Evolutionary conservation across 352 stramenopile genomes (phyloP).

Genomic region (Globisporangium sylvaticum): DNA sequence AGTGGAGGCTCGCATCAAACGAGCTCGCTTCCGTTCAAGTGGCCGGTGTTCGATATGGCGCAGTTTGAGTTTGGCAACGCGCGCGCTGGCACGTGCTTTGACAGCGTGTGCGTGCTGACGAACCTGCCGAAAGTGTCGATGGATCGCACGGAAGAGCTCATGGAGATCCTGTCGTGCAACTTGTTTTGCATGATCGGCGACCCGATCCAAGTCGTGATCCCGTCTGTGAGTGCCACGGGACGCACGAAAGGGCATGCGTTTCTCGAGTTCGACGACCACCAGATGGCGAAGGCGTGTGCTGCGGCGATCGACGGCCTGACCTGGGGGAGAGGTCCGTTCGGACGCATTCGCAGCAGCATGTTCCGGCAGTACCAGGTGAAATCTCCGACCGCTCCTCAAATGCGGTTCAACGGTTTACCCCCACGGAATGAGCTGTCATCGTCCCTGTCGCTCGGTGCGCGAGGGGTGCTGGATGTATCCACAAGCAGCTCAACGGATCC

Average conservation of each 20-base stretch:
- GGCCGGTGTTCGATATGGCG: conserved; percentile 87
- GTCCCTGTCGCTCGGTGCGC: background rate
- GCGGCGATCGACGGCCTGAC: conserved; percentile 62
- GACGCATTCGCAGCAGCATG: conserved; percentile 63
- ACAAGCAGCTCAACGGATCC: conserved; percentile 4
- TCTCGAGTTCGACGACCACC: conserved; percentile 74
- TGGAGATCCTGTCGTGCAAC: conserved; percentile 69
- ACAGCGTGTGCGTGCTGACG: conserved; percentile 80
- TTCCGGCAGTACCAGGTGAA: conserved; percentile 84
- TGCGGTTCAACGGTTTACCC: background rate
- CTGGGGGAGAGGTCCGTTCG: conserved; percentile 60
- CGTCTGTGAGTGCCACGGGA: conserved; percentile 50
- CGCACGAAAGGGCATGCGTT: conserved; percentile 80
- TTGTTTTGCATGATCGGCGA: conserved; percentile 79
- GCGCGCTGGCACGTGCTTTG: conserved; percentile 70
- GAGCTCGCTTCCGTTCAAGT: conserved; percentile 62
- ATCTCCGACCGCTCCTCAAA: conserved; percentile 23
- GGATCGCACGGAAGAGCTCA: conserved; percentile 68
- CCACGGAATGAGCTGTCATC: background rate
- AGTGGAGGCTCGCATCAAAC: conserved; percentile 1
- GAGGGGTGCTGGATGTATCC: background rate
- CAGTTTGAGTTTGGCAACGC: conserved; percentile 87
- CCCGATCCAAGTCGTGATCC: conserved; percentile 80
- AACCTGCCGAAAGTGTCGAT: conserved; percentile 76
- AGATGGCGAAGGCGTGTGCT: conserved; percentile 51